Base-by-base conservation (phyloP, 1,284 basidiomycete species). In the Trametes hirsuta region DNA sequence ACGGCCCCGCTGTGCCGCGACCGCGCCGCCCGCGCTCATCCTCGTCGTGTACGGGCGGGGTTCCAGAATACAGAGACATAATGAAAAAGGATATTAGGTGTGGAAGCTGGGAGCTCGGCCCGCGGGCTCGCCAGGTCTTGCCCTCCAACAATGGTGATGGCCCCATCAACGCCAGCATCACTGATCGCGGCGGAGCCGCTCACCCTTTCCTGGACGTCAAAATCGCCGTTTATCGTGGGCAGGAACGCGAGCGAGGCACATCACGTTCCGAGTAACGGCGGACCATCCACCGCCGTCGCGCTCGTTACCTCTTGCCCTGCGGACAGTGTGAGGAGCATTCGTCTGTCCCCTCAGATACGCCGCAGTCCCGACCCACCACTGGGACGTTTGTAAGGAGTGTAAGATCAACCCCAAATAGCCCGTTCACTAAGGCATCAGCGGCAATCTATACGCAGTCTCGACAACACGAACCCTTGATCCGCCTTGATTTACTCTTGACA, bases 91-190 rank as follows among this genome's bases (percentile, higher is more conserved):
- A 30, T 30, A 30, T 30, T 5, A 8, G 30, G 4, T 30, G 30
- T 30, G 30, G 30, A 30, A 30, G 30, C 30, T 30, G 30, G 30
- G 30, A 30, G 30, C 47, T 42, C 54, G 47, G 53, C 56, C 53
- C 53, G 54, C 53, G 58, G 61, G 49, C 58, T 59, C 56, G 55
- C 53, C 53, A 55, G 58, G 50, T 56, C 35, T 42, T 35, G 58
- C 47, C 57, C 59, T 56, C 58, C 64, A 65, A 65, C 61, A 58
- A 56, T 56, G 46, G 36, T 65, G 64, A 65, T 65, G 64, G 39
- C 5, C 25, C 25, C 63, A 65, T 65, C 64, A 65, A 61, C 55
- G 61, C 57, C 63, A 59, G 54, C 64, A 65, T 65, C 64, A 65
- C 55, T 53, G 53, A 65, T 65, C 64, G 63, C 34, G n/a, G 48